phyloP scores from a whole-genome alignment of 2,329 filamentous ascomycete genomes.

The Aspergillus neoniger region DNA sequence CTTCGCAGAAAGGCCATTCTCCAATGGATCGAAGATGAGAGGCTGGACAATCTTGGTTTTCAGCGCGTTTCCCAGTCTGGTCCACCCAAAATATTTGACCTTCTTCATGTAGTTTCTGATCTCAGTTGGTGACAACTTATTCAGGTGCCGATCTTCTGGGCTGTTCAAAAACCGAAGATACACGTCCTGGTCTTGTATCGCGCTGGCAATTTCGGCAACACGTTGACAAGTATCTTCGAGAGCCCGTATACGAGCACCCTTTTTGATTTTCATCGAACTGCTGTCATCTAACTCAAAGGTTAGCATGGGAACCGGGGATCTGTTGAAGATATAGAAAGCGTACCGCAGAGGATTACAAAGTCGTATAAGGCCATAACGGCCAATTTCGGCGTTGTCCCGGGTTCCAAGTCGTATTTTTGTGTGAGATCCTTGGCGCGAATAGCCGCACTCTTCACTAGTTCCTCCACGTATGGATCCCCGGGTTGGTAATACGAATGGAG shows the following conservation, averaged over 20 bases:
- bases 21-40: not conserved
- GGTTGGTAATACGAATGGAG: not conserved
- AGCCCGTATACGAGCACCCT: not conserved
- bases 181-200: not conserved
- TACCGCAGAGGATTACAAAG: slow-evolving; percentile 8
- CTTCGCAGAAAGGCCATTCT: not conserved
- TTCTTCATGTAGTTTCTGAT: not conserved
- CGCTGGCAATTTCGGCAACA: not conserved
- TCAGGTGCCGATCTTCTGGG: not conserved
- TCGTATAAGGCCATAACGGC: slow-evolving; percentile 6
- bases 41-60: not conserved
- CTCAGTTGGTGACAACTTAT: not conserved
- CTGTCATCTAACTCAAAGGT: not conserved
- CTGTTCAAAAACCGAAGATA: slow-evolving; percentile 2
- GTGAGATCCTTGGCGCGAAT: not conserved
- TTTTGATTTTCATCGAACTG: not conserved
- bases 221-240: not conserved
- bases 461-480: not conserved
- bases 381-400: not conserved
- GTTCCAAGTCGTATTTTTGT: not conserved
- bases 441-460: not conserved
- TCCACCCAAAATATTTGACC: not conserved
- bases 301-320: not conserved
- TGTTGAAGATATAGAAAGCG: not conserved
- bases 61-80: not conserved